These are phyloP conservation scores for Zygosaccharomyces siamensis DNA, from an alignment of 805 yeast genomes.

Conservation along the genomic window DNA sequence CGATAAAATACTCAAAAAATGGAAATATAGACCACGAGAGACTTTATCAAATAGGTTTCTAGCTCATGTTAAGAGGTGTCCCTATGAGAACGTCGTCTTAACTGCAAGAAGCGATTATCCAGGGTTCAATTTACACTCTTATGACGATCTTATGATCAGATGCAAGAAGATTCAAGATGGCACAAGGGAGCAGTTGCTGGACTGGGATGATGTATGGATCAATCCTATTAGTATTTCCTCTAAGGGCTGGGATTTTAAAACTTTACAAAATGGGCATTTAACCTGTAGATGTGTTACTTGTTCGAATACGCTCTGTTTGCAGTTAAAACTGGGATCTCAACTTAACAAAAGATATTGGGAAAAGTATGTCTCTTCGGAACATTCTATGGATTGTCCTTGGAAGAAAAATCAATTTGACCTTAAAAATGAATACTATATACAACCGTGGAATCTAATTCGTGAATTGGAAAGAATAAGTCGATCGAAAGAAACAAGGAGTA, in stretches of 20 bases:
- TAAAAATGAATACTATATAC: slow-evolving; percentile 14
- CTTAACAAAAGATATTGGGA: slow-evolving; percentile 10
- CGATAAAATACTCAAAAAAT: slow-evolving; percentile 9
- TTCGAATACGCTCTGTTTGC: slow-evolving; percentile 10
- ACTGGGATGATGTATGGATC: slow-evolving; percentile 20
- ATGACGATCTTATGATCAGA: slow-evolving; percentile 10
- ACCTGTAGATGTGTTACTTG: slow-evolving; percentile 15
- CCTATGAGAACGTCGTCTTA: slow-evolving; percentile 13
- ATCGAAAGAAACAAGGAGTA: neutral
- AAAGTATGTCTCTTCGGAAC: slow-evolving; percentile 8
- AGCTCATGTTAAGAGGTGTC: slow-evolving; percentile 6
- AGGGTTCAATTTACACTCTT: slow-evolving; percentile 13
- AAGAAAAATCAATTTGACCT: slow-evolving; percentile 9
- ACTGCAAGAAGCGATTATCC: slow-evolving; percentile 3
- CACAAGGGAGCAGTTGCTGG: slow-evolving; percentile 6
- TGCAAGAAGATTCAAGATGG: slow-evolving; percentile 11
- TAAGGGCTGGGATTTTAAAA: slow-evolving; percentile 17
- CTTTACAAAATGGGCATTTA: slow-evolving; percentile 1
- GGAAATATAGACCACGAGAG: slow-evolving; percentile 15
- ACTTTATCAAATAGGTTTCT: slow-evolving; percentile 8
- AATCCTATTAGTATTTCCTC: slow-evolving; percentile 19
- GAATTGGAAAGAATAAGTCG: slow-evolving; percentile 15
- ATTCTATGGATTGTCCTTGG: slow-evolving; percentile 18
- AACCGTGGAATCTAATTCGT: slow-evolving; percentile 9
- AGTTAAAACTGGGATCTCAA: slow-evolving; percentile 6